Conservation (phyloP, 192 early-diverging fungal genomes). For the Blastocladiella britannica region DNA sequence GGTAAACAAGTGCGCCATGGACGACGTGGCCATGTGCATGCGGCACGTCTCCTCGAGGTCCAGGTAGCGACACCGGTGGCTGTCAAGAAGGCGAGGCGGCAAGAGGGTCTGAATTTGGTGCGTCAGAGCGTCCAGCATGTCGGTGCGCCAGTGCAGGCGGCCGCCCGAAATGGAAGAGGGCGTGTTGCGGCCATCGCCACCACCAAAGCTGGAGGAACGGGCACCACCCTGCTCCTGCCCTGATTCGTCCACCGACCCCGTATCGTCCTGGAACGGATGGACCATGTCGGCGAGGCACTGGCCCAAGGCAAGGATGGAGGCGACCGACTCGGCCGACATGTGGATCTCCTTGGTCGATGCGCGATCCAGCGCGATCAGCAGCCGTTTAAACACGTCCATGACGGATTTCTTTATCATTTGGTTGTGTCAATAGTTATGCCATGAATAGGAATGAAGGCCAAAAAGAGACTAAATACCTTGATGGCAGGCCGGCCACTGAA, state of each 20-base stretch:
- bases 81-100: too few relatives aligned
- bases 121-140: background rate
- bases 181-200: too few relatives aligned
- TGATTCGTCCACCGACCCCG: too few relatives aligned
- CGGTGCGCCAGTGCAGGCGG: too few relatives aligned
- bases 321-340: background rate
- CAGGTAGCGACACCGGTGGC: background rate
- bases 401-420: background rate
- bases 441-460: too few relatives aligned
- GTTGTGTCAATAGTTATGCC: background rate
- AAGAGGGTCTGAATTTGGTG: too few relatives aligned
- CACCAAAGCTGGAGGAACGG: too few relatives aligned
- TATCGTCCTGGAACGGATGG: too few relatives aligned
- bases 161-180: too few relatives aligned
- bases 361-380: background rate
- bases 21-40: background rate
- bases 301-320: background rate
- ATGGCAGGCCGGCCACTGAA: too few relatives aligned
- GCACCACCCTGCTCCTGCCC: too few relatives aligned
- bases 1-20: background rate
- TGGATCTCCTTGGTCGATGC: background rate
- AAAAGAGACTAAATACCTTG: too few relatives aligned
- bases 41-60: background rate
- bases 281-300: background rate
- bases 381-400: background rate